Evolutionary conservation across 2,329 filamentous ascomycete species (phyloP), one percentile per base, ranked within the genome.

Genomic region (Xylariales sp.): DNA sequence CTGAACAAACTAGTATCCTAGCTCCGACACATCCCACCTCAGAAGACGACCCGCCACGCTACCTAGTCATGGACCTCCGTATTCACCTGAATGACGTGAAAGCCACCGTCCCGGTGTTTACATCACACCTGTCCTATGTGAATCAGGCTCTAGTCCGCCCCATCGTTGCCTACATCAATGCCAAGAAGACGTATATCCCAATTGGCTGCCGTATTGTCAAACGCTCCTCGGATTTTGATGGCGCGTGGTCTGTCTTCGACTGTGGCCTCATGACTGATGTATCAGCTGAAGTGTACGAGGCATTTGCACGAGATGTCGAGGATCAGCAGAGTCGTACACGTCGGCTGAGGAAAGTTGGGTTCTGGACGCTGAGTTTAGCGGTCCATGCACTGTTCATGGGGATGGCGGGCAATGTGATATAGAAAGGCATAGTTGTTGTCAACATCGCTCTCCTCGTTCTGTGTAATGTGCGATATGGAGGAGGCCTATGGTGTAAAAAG

Each of bases 141-240:
- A 97, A 96, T 64, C 94, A 95, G 61, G 89, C 93, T 2, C 80
- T 97, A 4, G 88, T 97, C 25, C 82, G 93, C 4, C 93, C 93
- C 12, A 98, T 98, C 46, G 90, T 98, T 29, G 93, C 93, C 5
- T 98, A 97, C 62, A 97, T 98, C 65, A 98, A 98, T 64, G 87
- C 88, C 31, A 88, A 89, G 61, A 84, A 84, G 58, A 95, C 91
- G 0, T 97, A 95, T 57, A 97, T 98, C 31, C 93, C 93, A 19
- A 88, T 98, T 54, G 86, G 84, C 53, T 97, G 93, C 66, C 85
- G 91, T 46, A 87, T 98, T 36, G 88, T 97, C 49, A 98, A 98
- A 69, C 81, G 82, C 5, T 77, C 82, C 14, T 77, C 77, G 45
- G 93, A 98, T 60, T 98, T 98, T 57, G 88, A 97, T 61, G 93